A percentile compares a stretch with the other conserved stretches of the same genome.
These are phyloP conservation scores for Botrytis paeoniae DNA, from an alignment of 2,329 filamentous ascomycete species.

Conservation along the genomic window DNA sequence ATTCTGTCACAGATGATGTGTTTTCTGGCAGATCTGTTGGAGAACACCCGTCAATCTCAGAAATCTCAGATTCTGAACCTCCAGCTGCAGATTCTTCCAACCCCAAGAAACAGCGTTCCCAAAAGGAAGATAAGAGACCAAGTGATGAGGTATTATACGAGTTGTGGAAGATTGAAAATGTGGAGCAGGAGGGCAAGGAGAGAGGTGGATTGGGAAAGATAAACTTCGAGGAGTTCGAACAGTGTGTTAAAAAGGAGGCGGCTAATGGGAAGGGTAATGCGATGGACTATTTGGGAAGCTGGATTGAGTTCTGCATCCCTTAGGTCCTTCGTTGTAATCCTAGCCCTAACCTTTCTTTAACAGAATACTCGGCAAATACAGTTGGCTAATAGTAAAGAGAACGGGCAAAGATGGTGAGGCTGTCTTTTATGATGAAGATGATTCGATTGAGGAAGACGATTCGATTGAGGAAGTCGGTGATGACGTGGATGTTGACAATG, in stretches of 20 bases:
- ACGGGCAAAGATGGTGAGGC: neutral
- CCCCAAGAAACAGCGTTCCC: neutral
- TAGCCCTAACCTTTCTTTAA: neutral
- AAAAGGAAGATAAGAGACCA: constrained; percentile 15
- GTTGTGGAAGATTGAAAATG: constrained; percentile 30
- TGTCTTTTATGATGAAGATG: neutral
- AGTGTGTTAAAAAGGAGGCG: constrained; percentile 57
- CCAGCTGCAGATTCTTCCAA: neutral
- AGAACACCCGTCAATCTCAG: neutral
- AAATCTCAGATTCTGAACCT: neutral
- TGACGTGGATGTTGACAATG: neutral
- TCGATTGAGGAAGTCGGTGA: neutral
- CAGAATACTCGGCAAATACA: neutral
- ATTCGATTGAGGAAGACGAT: neutral
- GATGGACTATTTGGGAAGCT: constrained; percentile 79
- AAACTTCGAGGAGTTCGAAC: constrained; percentile 75
- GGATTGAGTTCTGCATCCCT: constrained; percentile 80
- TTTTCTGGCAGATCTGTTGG: neutral
- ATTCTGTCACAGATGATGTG: constrained; percentile 35
- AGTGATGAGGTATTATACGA: constrained; percentile 24
- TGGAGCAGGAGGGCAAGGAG: constrained; percentile 55
- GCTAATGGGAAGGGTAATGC: constrained; percentile 57
- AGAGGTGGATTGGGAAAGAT: constrained; percentile 80
- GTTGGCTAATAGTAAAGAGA: neutral
- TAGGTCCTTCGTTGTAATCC: constrained; percentile 19